Conservation (phyloP, 2,329 filamentous ascomycete species). For the Gyromitra esculenta region DNA sequence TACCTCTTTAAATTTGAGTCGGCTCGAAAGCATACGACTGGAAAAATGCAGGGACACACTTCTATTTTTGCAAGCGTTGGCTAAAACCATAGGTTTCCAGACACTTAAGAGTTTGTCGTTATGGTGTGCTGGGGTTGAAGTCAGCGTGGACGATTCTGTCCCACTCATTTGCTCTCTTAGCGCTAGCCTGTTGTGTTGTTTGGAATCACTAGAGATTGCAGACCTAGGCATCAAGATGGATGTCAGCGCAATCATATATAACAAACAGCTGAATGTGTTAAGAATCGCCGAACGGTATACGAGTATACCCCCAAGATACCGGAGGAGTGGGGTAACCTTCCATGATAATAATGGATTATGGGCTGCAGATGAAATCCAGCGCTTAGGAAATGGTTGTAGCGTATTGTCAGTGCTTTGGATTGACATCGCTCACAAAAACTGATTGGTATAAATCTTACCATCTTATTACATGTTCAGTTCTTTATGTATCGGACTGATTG, state of each 20-base stretch:
- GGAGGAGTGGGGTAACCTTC: background rate
- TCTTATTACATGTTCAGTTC: background rate
- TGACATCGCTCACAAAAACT: background rate
- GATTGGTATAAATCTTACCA: constrained; percentile 16
- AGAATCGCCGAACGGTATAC: constrained; percentile 25
- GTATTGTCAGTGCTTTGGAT: constrained; percentile 19
- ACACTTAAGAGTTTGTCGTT: constrained; percentile 17
- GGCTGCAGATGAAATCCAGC: constrained; percentile 17
- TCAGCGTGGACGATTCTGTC: background rate
- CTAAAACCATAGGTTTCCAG: background rate
- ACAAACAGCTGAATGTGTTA: constrained; percentile 17
- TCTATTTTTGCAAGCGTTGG: constrained; percentile 19
- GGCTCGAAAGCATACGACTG: constrained; percentile 20
- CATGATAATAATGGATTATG: constrained; percentile 1
- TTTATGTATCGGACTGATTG: constrained; percentile 2
- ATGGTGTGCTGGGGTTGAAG: constrained; percentile 1
- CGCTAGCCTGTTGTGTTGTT: background rate
- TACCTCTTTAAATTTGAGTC: constrained; percentile 8
- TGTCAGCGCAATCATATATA: constrained; percentile 8
- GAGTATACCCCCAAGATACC: background rate
- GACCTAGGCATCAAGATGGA: constrained; percentile 19
- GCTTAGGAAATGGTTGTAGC: constrained; percentile 15
- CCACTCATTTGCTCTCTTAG: constrained; percentile 17
- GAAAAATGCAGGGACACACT: constrained; percentile 9
- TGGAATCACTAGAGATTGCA: constrained; percentile 21